These are phyloP conservation scores for Nissolia schottii DNA, from an alignment of 306 rosid genomes.

Conservation along the genomic window DNA sequence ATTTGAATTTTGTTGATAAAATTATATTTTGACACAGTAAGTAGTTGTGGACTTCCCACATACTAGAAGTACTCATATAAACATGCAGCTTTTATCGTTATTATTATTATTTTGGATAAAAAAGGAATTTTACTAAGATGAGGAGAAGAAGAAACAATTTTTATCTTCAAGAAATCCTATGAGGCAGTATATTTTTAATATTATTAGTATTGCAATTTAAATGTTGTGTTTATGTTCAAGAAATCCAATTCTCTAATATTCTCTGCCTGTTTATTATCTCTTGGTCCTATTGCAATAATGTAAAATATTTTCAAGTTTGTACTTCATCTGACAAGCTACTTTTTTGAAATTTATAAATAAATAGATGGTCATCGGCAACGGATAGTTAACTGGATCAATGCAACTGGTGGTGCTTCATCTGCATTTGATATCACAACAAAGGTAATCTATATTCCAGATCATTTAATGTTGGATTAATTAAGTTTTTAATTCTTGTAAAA, in stretches of 20 bases:
- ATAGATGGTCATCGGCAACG: conserved; percentile 78
- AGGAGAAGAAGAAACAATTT: too few species aligned
- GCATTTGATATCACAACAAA: conserved; percentile 84
- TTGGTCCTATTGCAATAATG: conserved; percentile 1
- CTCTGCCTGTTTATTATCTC: neutral
- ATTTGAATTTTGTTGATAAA: neutral
- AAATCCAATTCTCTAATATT: neutral
- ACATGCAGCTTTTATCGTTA: neutral
- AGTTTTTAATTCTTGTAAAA: too few species aligned
- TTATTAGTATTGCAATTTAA: neutral
- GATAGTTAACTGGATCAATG: conserved; percentile 76
- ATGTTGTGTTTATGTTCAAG: neutral
- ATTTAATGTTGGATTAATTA: too few species aligned
- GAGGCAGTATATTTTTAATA: neutral
- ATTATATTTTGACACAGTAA: neutral
- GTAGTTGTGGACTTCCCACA: neutral
- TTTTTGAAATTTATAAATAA: conserved; percentile 21
- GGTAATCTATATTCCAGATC: conserved; percentile 33
- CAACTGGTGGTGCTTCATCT: conserved; percentile 65
- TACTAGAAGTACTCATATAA: neutral
- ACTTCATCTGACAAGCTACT: conserved; percentile 1
- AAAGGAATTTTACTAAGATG: too few species aligned
- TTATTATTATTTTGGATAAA: too few species aligned
- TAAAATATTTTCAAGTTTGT: conserved; percentile 2
- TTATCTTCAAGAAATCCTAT: too few species aligned